Conservation (phyloP, 1,284 basidiomycete species). For the Ganoderma boninense region DNA sequence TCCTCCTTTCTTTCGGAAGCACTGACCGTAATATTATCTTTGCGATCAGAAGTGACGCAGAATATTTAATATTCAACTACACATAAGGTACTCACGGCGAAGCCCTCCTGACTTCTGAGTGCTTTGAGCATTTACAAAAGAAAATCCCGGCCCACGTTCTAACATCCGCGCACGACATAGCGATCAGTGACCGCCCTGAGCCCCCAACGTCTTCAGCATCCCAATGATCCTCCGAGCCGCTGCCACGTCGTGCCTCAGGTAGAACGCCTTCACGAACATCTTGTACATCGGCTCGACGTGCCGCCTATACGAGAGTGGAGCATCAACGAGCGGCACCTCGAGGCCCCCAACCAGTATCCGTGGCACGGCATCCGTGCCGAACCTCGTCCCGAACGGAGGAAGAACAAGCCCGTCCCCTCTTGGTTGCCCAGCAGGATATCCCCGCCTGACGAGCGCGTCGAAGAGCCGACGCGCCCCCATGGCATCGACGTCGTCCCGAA, state of each 20-base stretch:
- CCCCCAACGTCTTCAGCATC: conserved; percentile 59
- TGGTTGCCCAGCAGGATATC: conserved; percentile 55
- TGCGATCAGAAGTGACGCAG: no score
- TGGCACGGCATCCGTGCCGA: not conserved
- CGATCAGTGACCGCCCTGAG: conserved; percentile 6
- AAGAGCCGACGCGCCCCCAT: conserved; percentile 61
- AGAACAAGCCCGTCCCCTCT: not conserved
- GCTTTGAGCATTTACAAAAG: not conserved
- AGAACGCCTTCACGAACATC: conserved; percentile 74
- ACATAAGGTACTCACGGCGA: no score
- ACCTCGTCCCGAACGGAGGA: not conserved
- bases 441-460: conserved; percentile 61
- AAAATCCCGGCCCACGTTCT: not conserved
- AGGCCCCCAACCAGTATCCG: conserved; percentile 28
- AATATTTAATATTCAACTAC: no score
- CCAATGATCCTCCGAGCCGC: conserved; percentile 62
- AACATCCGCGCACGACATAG: not conserved
- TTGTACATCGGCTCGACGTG: conserved; percentile 73
- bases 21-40: no score
- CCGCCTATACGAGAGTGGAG: conserved; percentile 56
- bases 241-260: conserved; percentile 56
- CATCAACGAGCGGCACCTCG: conserved; percentile 44
- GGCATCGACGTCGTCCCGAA: conserved; percentile 51
- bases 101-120: no score
- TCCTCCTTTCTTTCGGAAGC: no score